A percentile compares a stretch with the other conserved stretches of the same genome.
Conservation (phyloP, 345 rosid species). For the Acer negundo region DNA sequence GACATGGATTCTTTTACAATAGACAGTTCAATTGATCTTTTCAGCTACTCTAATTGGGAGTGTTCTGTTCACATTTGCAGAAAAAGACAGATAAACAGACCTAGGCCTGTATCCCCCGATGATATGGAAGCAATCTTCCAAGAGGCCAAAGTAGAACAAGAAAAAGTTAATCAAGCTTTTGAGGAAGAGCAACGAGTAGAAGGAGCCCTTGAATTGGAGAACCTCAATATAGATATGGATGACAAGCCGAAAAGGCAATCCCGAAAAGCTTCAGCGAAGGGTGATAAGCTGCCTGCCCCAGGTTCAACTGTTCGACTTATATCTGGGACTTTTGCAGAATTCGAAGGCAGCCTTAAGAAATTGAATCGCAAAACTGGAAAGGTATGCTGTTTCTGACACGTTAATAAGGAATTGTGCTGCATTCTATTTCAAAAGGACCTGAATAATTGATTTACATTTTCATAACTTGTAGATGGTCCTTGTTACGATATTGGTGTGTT, state of each 20-base stretch:
- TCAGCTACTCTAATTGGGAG: neutral
- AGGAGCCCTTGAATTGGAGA: slow-evolving; percentile 29
- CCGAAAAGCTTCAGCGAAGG: slow-evolving; percentile 36
- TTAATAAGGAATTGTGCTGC: slow-evolving; percentile 1
- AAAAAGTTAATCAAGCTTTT: slow-evolving; percentile 64
- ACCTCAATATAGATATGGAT: slow-evolving; percentile 32
- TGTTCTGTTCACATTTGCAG: slow-evolving; percentile 35
- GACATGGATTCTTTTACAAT: neutral
- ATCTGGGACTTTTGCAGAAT: slow-evolving; percentile 81
- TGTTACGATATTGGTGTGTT: neutral
- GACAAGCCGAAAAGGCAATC: slow-evolving; percentile 35
- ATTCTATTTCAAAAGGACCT: slow-evolving; percentile 2
- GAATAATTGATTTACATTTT: neutral
- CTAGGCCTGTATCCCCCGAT: slow-evolving; percentile 66
- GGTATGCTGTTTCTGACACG: slow-evolving; percentile 39
- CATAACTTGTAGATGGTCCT: neutral
- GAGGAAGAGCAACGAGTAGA: slow-evolving; percentile 45
- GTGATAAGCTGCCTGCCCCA: slow-evolving; percentile 39
- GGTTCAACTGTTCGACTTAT: slow-evolving; percentile 76
- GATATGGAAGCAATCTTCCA: slow-evolving; percentile 73
- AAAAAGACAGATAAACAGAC: slow-evolving; percentile 71
- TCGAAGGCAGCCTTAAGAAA: slow-evolving; percentile 71
- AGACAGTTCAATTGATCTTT: neutral
- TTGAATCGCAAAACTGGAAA: slow-evolving; percentile 68
- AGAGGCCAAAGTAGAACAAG: slow-evolving; percentile 79